Evolutionary conservation across 164 flowering plant species (phyloP).

Genomic region (Kalanchoe fedtschenkoi): DNA sequence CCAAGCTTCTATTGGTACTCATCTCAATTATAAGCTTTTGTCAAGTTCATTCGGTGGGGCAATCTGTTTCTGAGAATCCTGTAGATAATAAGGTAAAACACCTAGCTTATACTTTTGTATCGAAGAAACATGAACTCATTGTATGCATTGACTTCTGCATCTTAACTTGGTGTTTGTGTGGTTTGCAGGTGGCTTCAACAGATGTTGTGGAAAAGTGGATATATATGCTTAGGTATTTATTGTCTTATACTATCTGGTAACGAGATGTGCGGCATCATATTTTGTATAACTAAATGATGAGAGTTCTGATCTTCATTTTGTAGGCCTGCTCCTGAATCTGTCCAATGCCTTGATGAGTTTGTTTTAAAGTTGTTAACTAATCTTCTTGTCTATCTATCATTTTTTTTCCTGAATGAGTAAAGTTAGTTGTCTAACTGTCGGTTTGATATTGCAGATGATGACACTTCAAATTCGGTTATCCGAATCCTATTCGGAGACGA

Average conservation of each 20-base stretch:
- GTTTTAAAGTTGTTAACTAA: constrained; percentile 19
- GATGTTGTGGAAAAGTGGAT: background rate
- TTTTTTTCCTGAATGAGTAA: too few relatives aligned
- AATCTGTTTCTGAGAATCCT: constrained; percentile 14
- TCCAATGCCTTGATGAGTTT: constrained; percentile 40
- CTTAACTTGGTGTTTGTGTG: background rate
- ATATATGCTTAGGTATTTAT: background rate
- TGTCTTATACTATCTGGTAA: too few relatives aligned
- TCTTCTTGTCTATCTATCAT: background rate
- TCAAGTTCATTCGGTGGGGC: constrained; percentile 24
- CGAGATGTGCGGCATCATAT: too few relatives aligned
- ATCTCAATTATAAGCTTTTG: constrained; percentile 39
- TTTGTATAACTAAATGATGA: background rate
- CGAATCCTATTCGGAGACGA: constrained; percentile 12
- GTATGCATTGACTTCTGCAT: too few relatives aligned
- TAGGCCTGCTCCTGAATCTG: constrained; percentile 62
- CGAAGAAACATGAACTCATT: background rate
- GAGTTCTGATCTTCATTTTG: constrained; percentile 2
- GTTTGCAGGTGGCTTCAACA: background rate
- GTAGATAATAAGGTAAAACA: constrained; percentile 34
- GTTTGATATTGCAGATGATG: constrained; percentile 23
- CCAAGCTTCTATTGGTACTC: constrained; percentile 86
- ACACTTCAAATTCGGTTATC: constrained; percentile 13
- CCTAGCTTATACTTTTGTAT: background rate
- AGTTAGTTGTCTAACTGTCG: too few relatives aligned